A percentile compares a stretch with the other conserved stretches of the same genome.
phyloP scores from a whole-genome alignment of 75 land plant genomes.

The Pinus tabuliformis region DNA sequence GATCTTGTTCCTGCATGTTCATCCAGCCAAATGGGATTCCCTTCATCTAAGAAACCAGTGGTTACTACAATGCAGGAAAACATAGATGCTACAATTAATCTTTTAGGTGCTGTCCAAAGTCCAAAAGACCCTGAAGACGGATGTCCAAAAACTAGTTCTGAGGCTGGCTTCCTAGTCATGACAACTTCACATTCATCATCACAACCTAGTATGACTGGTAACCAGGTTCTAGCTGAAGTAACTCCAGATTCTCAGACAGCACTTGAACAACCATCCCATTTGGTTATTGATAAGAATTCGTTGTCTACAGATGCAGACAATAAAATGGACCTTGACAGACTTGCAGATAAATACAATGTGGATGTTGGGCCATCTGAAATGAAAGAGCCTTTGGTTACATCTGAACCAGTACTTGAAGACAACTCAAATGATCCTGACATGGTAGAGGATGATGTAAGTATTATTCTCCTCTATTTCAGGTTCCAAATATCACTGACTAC shows the following conservation, averaged over 20 bases:
- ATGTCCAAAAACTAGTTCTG: not conserved
- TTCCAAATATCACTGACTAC: no score
- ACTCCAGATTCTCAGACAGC: not conserved
- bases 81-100: not conserved
- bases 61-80: not conserved
- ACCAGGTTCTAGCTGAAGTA: not conserved
- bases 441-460: conserved; percentile 2
- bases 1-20: not conserved
- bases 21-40: not conserved
- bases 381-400: not conserved
- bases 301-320: no score
- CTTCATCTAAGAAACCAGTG: not conserved
- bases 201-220: not conserved
- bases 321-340: no score
- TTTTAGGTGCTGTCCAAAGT: not conserved
- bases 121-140: not conserved
- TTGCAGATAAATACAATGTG: not conserved
- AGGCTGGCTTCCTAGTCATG: not conserved
- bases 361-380: not conserved
- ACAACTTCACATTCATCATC: not conserved
- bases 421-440: no score
- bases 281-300: no score
- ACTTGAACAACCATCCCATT: not conserved
- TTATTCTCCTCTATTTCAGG: not conserved
- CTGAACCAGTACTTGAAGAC: no score